Conservation (phyloP, 2,329 filamentous ascomycete species). For the Claviceps capensis region DNA sequence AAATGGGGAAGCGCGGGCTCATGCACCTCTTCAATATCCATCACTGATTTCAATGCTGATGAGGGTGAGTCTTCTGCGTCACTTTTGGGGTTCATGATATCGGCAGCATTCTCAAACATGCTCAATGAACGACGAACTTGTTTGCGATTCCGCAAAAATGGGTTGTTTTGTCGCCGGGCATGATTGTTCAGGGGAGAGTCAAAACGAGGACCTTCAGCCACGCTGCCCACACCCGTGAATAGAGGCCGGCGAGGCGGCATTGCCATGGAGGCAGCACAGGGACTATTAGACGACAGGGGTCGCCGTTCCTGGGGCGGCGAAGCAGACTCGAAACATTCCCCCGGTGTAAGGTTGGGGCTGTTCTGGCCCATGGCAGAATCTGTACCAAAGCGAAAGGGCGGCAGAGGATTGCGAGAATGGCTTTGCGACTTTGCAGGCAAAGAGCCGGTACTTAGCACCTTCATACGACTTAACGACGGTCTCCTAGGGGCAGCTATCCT, state of each 20-base stretch:
- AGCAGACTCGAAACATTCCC: constrained; percentile 62
- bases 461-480: constrained; percentile 61
- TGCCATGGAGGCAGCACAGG: constrained; percentile 33
- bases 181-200: constrained; percentile 64
- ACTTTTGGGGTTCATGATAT: constrained; percentile 67
- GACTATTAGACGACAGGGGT: constrained; percentile 46
- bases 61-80: constrained; percentile 38
- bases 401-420: constrained; percentile 44
- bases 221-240: constrained; percentile 43
- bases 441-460: constrained; percentile 57
- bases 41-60: constrained; percentile 52
- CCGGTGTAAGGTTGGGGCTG: constrained; percentile 44
- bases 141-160: constrained; percentile 63
- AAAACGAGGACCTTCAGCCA: constrained; percentile 40
- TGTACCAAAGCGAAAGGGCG: constrained; percentile 61
- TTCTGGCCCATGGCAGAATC: constrained; percentile 15
- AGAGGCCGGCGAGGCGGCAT: constrained; percentile 51
- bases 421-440: constrained; percentile 45
- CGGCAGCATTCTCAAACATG: constrained; percentile 91
- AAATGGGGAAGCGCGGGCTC: constrained; percentile 73
- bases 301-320: constrained; percentile 63
- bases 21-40: constrained; percentile 69
- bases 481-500: constrained; percentile 56
- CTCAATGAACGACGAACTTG: constrained; percentile 85
- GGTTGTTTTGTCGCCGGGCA: constrained; percentile 58